Evolutionary conservation across 2,329 filamentous ascomycete species (phyloP).

Genomic region (Xylaria sp.): DNA sequence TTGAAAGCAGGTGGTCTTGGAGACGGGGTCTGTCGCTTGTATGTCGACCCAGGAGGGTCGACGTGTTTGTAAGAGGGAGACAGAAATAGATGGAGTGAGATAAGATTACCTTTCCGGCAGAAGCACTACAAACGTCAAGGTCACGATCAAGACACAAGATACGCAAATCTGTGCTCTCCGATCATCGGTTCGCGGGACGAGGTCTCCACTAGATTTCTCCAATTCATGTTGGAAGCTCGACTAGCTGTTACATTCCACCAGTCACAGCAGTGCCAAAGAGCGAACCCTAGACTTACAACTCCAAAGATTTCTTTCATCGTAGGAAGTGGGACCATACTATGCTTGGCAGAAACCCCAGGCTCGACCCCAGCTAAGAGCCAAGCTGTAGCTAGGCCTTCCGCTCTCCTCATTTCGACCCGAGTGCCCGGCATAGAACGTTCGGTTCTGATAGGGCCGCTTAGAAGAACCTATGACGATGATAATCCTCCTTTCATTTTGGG

Average conservation of each 20-base stretch:
- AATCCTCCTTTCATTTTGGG: slow-evolving; percentile 21
- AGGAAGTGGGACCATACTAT: slow-evolving; percentile 34
- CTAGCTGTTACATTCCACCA: slow-evolving; percentile 40
- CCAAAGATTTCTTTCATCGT: slow-evolving; percentile 1
- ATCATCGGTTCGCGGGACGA: background rate
- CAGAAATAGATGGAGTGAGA: background rate
- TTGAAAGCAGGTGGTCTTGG: too few species aligned
- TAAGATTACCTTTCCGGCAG: background rate
- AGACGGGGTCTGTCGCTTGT: too few species aligned
- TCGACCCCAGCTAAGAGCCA: slow-evolving; percentile 10
- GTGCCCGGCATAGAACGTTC: background rate
- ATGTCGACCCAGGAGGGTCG: too few species aligned
- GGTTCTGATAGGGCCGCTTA: slow-evolving; percentile 33
- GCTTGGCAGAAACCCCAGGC: background rate
- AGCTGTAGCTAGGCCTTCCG: slow-evolving; percentile 24
- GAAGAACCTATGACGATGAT: slow-evolving; percentile 26
- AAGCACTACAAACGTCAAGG: background rate
- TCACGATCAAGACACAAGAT: background rate
- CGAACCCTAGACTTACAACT: slow-evolving; percentile 7
- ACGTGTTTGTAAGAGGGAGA: background rate
- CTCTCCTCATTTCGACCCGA: slow-evolving; percentile 8
- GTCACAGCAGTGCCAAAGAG: slow-evolving; percentile 32
- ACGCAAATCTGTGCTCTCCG: background rate
- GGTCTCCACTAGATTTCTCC: slow-evolving; percentile 22
- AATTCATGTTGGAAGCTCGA: slow-evolving; percentile 31